These are phyloP conservation scores for Spatholobus suberectus DNA, from an alignment of 306 rosid genomes.

Conservation along the genomic window DNA sequence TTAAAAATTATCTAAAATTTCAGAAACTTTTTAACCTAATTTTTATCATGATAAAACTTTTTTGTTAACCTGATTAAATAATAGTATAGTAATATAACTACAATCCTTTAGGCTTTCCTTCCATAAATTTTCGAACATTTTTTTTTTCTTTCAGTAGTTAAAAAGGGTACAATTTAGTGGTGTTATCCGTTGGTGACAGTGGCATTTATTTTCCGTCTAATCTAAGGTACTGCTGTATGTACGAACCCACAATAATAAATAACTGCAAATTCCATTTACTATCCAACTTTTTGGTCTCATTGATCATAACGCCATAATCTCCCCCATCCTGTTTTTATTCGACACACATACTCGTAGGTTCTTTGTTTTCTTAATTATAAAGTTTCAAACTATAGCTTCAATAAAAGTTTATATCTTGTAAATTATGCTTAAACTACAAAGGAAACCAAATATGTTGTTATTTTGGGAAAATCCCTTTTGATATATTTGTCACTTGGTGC, in stretches of 20 bases:
- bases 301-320: background rate
- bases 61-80: too few species aligned
- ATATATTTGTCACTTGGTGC: background rate
- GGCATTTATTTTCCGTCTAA: constrained; percentile 18
- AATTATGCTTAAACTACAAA: background rate
- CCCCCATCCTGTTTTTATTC: background rate
- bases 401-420: background rate
- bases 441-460: background rate
- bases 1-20: too few species aligned
- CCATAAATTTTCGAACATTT: background rate
- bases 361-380: background rate
- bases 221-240: background rate
- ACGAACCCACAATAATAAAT: constrained; percentile 1
- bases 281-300: background rate
- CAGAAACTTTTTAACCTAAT: too few species aligned
- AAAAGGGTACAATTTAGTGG: background rate
- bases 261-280: constrained; percentile 15
- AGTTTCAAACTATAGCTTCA: background rate
- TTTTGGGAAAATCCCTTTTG: background rate
- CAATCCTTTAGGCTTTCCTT: background rate
- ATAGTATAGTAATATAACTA: background rate
- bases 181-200: background rate
- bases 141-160: background rate
- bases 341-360: background rate
- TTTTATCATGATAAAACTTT: too few species aligned